Evolutionary conservation across 192 early-diverging fungal species (phyloP).

Genomic region (Backusella australiensis): DNA sequence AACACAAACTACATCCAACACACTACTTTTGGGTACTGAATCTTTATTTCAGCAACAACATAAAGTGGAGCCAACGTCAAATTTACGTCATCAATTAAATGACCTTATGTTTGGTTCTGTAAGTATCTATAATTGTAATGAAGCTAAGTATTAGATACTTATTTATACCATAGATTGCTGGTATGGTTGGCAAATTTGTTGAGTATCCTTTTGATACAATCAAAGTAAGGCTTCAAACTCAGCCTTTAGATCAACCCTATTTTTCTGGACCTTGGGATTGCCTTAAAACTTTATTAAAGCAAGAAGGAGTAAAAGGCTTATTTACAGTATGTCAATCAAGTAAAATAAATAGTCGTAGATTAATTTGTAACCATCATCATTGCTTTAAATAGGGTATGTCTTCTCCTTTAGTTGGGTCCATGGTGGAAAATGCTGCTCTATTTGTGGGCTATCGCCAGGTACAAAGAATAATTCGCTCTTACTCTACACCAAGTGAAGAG

Average conservation of each 20-base stretch:
- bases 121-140: not conserved
- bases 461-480: constrained; percentile 66
- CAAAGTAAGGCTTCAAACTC: constrained; percentile 92
- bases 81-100: constrained; percentile 22
- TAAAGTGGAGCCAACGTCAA: constrained; percentile 9
- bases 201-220: constrained; percentile 98
- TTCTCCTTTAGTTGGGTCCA: constrained; percentile 88
- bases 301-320: constrained; percentile 82
- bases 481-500: constrained; percentile 21
- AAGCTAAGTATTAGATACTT: not conserved
- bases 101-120: constrained; percentile 37
- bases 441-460: constrained; percentile 89
- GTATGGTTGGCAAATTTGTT: constrained; percentile 90
- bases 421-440: constrained; percentile 91
- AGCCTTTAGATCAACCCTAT: constrained; percentile 57
- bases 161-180: constrained; percentile 60
- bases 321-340: constrained; percentile 69
- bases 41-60: not conserved
- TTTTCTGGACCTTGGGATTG: constrained; percentile 86
- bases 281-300: constrained; percentile 64
- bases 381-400: constrained; percentile 68
- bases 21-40: not conserved
- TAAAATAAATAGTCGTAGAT: not conserved
- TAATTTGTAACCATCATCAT: not conserved
- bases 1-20: not conserved